These are phyloP conservation scores for Krasilnikovozyma curviuscula DNA, from an alignment of 768 basidiomycete species.

Conservation along the genomic window DNA sequence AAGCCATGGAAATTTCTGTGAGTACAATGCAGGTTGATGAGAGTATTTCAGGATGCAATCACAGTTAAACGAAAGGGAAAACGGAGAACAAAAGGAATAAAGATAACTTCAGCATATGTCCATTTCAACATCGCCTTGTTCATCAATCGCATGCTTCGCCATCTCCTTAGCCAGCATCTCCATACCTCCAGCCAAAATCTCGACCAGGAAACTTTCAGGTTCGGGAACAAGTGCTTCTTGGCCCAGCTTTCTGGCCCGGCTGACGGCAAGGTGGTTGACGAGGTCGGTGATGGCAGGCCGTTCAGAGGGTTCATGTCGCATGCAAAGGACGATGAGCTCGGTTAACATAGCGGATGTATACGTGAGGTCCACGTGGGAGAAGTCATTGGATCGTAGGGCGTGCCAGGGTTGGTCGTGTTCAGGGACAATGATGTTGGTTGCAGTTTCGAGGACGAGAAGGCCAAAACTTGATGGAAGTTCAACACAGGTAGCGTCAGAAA, in stretches of 20 bases:
- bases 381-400: conserved; percentile 72
- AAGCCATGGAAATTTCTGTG: too few species aligned
- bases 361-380: conserved; percentile 50
- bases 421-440: conserved; percentile 88
- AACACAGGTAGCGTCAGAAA: not conserved
- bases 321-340: conserved; percentile 51
- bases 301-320: conserved; percentile 46
- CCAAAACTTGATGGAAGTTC: conserved; percentile 49
- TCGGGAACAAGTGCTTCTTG: conserved; percentile 39
- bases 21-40: too few species aligned
- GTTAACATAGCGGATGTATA: conserved; percentile 44
- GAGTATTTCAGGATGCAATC: too few species aligned
- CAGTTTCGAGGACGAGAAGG: conserved; percentile 85
- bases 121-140: too few species aligned
- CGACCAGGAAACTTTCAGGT: conserved; percentile 42
- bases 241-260: conserved; percentile 23
- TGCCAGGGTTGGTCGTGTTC: conserved; percentile 84
- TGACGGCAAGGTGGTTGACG: conserved; percentile 43
- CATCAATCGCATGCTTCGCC: too few species aligned
- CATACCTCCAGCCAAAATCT: conserved; percentile 32
- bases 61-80: too few species aligned
- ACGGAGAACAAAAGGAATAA: too few species aligned
- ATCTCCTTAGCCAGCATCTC: too few species aligned
- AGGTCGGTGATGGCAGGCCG: conserved; percentile 43
- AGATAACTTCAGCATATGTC: too few species aligned